Evolutionary conservation across 108 stramenopile species (phyloP).

Genomic region (Cyclostephanos tholiformis): DNA sequence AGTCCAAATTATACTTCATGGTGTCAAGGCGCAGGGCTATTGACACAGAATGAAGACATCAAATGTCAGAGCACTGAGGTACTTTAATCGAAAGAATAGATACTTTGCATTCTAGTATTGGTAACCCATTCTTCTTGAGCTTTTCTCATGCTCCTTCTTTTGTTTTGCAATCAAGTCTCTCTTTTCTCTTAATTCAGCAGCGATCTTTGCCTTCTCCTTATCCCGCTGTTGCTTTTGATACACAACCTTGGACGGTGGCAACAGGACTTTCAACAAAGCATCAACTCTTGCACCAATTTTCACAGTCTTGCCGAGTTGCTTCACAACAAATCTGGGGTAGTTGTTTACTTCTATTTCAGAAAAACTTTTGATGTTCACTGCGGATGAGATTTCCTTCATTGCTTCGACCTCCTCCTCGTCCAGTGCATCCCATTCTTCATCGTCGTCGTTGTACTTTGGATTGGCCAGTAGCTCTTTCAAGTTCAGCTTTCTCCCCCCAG

Average conservation of each 20-base stretch:
- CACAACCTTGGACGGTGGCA: slow-evolving; percentile 78
- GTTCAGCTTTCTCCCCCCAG: slow-evolving; percentile 73
- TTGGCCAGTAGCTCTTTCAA: slow-evolving; percentile 51
- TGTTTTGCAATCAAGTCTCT: slow-evolving; percentile 57
- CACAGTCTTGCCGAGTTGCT: slow-evolving; percentile 48
- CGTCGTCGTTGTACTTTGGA: slow-evolving; percentile 61
- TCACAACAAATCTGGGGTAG: slow-evolving; percentile 76
- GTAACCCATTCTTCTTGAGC: slow-evolving; percentile 37
- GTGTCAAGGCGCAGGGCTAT: too few relatives aligned
- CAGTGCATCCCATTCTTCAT: slow-evolving; percentile 83
- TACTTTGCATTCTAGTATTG: slow-evolving; percentile 16
- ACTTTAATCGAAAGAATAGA: not conserved
- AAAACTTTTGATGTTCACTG: slow-evolving; percentile 62
- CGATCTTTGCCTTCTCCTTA: slow-evolving; percentile 71
- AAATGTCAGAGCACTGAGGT: not conserved
- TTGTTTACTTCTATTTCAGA: slow-evolving; percentile 71
- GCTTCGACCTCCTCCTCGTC: slow-evolving; percentile 89
- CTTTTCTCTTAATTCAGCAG: slow-evolving; percentile 73
- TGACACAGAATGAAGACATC: too few relatives aligned
- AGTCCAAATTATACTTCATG: too few relatives aligned
- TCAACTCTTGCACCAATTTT: slow-evolving; percentile 63
- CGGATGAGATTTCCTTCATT: slow-evolving; percentile 83
- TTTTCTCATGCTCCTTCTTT: slow-evolving; percentile 58
- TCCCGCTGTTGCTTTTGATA: slow-evolving; percentile 70
- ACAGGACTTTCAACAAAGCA: slow-evolving; percentile 66